Conservation (phyloP, 1,284 basidiomycete genomes). For the Ceratobasidium sp. region DNA sequence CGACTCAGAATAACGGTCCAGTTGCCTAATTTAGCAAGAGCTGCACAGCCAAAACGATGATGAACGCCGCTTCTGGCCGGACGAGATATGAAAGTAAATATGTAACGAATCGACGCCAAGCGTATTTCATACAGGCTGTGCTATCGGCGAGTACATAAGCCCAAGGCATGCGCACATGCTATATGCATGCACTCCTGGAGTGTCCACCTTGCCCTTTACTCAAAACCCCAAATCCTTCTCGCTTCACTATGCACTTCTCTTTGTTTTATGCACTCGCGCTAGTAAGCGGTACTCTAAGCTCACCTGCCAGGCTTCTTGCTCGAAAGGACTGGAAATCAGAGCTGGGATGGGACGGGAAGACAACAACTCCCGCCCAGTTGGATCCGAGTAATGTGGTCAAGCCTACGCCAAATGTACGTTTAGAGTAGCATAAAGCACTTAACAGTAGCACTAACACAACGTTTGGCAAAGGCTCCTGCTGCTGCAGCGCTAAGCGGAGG, state of each 20-base stretch:
- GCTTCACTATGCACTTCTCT: conserved; percentile 10
- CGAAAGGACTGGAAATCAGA: conserved; percentile 14
- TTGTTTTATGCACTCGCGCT: conserved; percentile 22
- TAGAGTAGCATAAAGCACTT: neutral
- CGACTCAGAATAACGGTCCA: neutral
- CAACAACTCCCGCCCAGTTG: conserved; percentile 9
- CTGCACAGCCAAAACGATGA: conserved; percentile 8
- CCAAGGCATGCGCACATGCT: neutral
- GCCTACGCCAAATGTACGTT: neutral
- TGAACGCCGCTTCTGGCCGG: neutral
- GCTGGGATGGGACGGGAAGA: conserved; percentile 17
- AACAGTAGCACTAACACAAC: neutral
- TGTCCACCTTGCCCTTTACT: neutral
- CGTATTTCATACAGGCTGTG: neutral
- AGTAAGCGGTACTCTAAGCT: neutral
- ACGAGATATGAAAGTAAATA: neutral
- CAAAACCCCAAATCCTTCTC: neutral
- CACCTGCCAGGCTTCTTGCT: conserved; percentile 5
- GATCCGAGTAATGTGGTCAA: conserved; percentile 17
- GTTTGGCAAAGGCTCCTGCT: neutral
- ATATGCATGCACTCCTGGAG: neutral
- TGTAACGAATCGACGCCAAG: neutral
- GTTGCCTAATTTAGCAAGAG: neutral
- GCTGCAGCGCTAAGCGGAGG: conserved; percentile 14
- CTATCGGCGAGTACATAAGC: conserved; percentile 6